Evolutionary conservation across 2,329 filamentous ascomycete species (phyloP).

Genomic region (Hymenoscyphus albidus): DNA sequence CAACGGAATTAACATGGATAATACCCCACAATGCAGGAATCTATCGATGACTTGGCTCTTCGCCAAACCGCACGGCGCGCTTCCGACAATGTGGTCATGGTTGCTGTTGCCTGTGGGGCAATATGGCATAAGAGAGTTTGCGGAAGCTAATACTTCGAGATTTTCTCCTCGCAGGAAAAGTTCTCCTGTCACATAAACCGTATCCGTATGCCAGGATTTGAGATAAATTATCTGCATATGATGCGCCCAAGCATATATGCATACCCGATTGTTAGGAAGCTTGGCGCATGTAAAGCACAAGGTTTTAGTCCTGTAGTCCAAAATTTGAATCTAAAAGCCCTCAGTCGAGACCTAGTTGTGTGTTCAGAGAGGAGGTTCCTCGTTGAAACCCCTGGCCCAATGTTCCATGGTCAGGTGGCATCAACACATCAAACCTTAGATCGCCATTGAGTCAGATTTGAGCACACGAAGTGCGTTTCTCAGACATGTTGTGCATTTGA

Average conservation of each 20-base stretch:
- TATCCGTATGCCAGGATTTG: background rate
- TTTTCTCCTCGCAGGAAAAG: background rate
- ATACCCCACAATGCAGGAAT: constrained; percentile 13
- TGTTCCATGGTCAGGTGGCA: background rate
- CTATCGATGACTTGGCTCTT: background rate
- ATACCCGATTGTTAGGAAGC: background rate
- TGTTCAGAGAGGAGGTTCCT: background rate
- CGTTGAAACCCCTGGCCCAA: background rate
- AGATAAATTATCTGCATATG: constrained; percentile 7
- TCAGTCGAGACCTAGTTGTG: background rate
- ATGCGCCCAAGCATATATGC: constrained; percentile 4
- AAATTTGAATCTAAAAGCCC: background rate
- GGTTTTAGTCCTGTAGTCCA: background rate
- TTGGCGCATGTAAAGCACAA: background rate
- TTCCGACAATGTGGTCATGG: constrained; percentile 11
- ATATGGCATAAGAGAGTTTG: background rate
- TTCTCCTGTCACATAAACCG: background rate
- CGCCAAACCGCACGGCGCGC: constrained; percentile 3
- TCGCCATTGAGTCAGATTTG: constrained; percentile 7
- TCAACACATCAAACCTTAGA: background rate
- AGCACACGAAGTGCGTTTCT: constrained; percentile 14
- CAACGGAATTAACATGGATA: constrained; percentile 2
- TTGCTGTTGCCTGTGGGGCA: background rate
- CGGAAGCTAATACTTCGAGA: background rate
- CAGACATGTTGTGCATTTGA: constrained; percentile 7